phyloP scores from a whole-genome alignment of 495 filamentous ascomycete genomes.

The Rhizodiscina lignyota region DNA sequence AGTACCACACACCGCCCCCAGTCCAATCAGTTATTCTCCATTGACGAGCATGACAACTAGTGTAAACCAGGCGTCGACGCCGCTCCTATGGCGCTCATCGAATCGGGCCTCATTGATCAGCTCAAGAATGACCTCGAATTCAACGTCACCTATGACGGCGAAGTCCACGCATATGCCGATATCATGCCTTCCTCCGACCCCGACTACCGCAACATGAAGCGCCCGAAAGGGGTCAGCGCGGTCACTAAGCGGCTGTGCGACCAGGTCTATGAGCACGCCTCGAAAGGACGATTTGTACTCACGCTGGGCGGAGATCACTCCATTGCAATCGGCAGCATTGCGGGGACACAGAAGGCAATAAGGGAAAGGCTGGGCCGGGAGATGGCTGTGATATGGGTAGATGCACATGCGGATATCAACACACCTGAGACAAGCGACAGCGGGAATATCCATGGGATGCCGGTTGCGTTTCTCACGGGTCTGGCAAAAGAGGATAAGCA shows the following conservation, averaged over 20 bases:
- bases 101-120: conserved; percentile 71
- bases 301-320: conserved; percentile 94
- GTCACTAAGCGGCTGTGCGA: conserved; percentile 67
- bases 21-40: background rate
- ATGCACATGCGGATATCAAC: conserved; percentile 97
- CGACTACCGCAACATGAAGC: conserved; percentile 79
- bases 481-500: conserved; percentile 53
- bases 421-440: conserved; percentile 76
- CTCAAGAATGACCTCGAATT: conserved; percentile 75
- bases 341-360: conserved; percentile 69
- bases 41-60: conserved; percentile 25
- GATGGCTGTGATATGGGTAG: conserved; percentile 93
- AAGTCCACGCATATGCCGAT: conserved; percentile 67
- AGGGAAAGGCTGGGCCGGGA: conserved; percentile 64
- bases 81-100: conserved; percentile 79
- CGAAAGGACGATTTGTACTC: conserved; percentile 69
- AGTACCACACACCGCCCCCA: conserved; percentile 31
- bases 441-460: conserved; percentile 98
- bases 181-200: conserved; percentile 60
- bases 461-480: conserved; percentile 79
- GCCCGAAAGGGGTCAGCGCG: conserved; percentile 70
- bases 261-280: conserved; percentile 79
- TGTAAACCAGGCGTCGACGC: conserved; percentile 86
- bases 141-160: conserved; percentile 68
- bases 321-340: conserved; percentile 86